Evolutionary conservation across 257 asterid species (phyloP).

Genomic region (Ilex asprella): DNA sequence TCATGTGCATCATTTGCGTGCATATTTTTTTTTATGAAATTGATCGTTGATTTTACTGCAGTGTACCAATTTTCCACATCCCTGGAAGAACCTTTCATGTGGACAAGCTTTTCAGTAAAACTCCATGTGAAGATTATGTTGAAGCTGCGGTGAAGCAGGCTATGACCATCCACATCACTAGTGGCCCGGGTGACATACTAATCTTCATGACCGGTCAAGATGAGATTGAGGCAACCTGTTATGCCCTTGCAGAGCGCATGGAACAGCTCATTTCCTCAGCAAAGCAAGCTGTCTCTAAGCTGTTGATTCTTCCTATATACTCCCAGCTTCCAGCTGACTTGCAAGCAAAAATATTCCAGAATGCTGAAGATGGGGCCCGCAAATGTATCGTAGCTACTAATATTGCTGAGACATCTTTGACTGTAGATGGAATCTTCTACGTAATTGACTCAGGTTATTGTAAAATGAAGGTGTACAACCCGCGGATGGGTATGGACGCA

Average conservation of each 20-base stretch:
- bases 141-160: constrained; percentile 97
- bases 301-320: constrained; percentile 86
- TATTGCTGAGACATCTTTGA: constrained; percentile 93
- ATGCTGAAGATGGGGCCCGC: constrained; percentile 93
- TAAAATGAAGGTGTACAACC: constrained; percentile 89
- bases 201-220: constrained; percentile 99
- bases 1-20: background rate
- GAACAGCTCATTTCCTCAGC: constrained; percentile 64
- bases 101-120: constrained; percentile 62
- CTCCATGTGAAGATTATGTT: constrained; percentile 93
- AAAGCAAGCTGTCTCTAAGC: constrained; percentile 73
- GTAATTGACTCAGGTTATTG: constrained; percentile 93
- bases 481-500: constrained; percentile 99
- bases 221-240: constrained; percentile 95
- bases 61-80: constrained; percentile 91
- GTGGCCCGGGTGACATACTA: constrained; percentile 94
- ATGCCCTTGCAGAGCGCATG: constrained; percentile 87
- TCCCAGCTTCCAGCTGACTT: constrained; percentile 97
- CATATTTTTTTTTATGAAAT: background rate
- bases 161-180: constrained; percentile 84
- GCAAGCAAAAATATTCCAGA: constrained; percentile 89
- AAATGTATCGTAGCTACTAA: constrained; percentile 95
- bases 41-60: constrained; percentile 24
- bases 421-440: constrained; percentile 87
- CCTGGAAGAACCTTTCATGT: constrained; percentile 98